Base-by-base conservation (phyloP, 768 basidiomycete genomes). In the Lepiota brunneoincarnata region DNA sequence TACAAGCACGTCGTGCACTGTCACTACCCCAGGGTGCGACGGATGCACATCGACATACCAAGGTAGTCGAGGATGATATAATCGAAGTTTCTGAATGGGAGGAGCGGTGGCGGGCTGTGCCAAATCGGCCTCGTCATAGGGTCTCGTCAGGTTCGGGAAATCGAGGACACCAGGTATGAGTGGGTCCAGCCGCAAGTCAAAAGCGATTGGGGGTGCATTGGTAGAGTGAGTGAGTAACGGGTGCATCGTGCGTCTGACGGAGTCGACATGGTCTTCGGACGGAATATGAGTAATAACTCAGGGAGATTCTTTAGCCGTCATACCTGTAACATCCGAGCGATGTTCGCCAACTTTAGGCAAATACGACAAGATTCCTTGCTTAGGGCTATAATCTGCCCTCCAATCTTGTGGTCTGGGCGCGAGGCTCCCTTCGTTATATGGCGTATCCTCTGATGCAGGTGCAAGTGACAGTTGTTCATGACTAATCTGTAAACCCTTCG, bases 41-140 rank as follows among this genome's bases (percentile, higher is more conserved):
- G 75, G 66, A 20, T 63, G 61, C 15, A 86, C 70, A 58, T 87
- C 86, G 63, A 89, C 76, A 66, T 79, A 84, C 87, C 87, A 89
- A 0, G 87, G 86, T 0, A 85, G 67, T 34, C 72, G 69, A 0
- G 77, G 67, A 64, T 85, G 83, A 61, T 75, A 81, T 46, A 88
- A 61, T 11, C 83, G 80, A 71, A 87, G 76, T 51, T 66, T 67
- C 4, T 68, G 61, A 0, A 77, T 68, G 1, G 81, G 73, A 1
- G 84, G 84, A 39, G 72, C 70, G 12, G 79, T 80, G 20, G 78
- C 80, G 48, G 81, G 73, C 40, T 81, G 82, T 11, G 74, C 70
- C 57, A 84, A 75, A 61, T 87, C 84, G 46, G 73, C 73, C 4
- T 64, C 56, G 55, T 77, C 79, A 28, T 71, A 71, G 1, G 61